Evolutionary conservation across 192 early-diverging fungal genomes (phyloP).

Genomic region (Dissophora globulifera): DNA sequence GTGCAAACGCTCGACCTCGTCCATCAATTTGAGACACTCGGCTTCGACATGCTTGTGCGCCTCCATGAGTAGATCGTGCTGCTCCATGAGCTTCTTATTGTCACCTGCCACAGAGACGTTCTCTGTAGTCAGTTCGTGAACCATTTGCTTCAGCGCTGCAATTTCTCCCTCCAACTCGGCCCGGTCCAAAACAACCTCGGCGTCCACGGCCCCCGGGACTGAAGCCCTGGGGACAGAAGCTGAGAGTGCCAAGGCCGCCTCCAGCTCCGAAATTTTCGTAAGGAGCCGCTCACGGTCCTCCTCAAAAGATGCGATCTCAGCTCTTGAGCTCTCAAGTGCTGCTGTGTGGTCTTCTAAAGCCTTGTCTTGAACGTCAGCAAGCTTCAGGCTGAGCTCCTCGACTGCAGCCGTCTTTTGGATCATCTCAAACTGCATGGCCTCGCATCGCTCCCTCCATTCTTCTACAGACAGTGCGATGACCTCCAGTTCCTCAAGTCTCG

Average conservation of each 20-base stretch:
- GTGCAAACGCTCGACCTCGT: constrained; percentile 80
- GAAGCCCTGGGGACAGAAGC: constrained; percentile 12
- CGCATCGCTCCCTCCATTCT: constrained; percentile 51
- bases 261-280: constrained; percentile 50
- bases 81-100: constrained; percentile 63
- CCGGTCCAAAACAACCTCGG: constrained; percentile 30
- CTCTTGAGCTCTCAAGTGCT: constrained; percentile 32
- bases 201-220: constrained; percentile 3
- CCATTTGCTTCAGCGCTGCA: constrained; percentile 57
- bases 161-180: constrained; percentile 56
- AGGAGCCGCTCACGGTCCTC: constrained; percentile 60
- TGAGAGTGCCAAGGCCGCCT: constrained; percentile 24
- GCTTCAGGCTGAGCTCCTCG: constrained; percentile 45
- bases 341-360: constrained; percentile 1
- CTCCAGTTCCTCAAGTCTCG: constrained; percentile 43
- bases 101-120: constrained; percentile 58
- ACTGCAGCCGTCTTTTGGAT: constrained; percentile 54
- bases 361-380: constrained; percentile 41
- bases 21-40: constrained; percentile 77
- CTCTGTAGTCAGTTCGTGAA: constrained; percentile 62
- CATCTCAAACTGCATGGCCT: constrained; percentile 54
- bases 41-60: constrained; percentile 75
- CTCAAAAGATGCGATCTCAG: constrained; percentile 44
- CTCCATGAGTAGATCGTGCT: constrained; percentile 65
- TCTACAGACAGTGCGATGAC: constrained; percentile 44